Evolutionary conservation across 441 rosid species (phyloP), one percentile per base, ranked within the genome.

Genomic region (Erodium moschatum): DNA sequence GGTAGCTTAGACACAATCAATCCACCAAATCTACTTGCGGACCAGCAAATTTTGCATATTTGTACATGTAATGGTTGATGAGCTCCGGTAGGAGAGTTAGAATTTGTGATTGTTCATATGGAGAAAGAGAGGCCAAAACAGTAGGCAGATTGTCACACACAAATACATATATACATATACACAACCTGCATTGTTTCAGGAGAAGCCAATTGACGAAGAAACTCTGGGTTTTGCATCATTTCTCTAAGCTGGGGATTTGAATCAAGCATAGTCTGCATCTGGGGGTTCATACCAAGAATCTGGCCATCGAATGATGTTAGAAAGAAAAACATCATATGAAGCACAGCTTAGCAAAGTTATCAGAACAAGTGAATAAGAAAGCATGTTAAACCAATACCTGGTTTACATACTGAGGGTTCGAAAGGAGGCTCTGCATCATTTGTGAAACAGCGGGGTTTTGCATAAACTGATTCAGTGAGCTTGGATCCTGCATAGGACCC

Each of bases 201-300:
- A 21, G 85, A 81, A 72, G 84, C 82, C 70, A 86, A 77, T 76
- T 82, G 90, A 66, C 85, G 88, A 70, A 82, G 77, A 72, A 84
- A 73, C 70, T 86, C 90, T 20, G 85, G 90, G 72, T 86, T 86
- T 77, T 86, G 90, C 88, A 82, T 77, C 88, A 86, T 86, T 79
- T 86, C 90, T 77, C 90, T 82, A 78, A 84, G 27, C 77, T 86
- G 90, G 73, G 88, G 88, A 77, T 84, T 86, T 7, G 13, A 44
- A 74, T 84, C 86, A 42, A 81, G 70, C 85, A 86, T 77, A 68
- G 67, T 73, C 52, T 83, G 85, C 67, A 86, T 80, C 77, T 85
- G 95, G 54, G 95, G 91, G 74, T 84, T 84, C 70, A 83, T 77
- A 69, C 65, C 82, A 38, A 85, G 74, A 44, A 87, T 83, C 90